These are phyloP conservation scores for Zygosaccharomyces kombuchaensis DNA, from an alignment of 805 yeast genomes.

Conservation along the genomic window DNA sequence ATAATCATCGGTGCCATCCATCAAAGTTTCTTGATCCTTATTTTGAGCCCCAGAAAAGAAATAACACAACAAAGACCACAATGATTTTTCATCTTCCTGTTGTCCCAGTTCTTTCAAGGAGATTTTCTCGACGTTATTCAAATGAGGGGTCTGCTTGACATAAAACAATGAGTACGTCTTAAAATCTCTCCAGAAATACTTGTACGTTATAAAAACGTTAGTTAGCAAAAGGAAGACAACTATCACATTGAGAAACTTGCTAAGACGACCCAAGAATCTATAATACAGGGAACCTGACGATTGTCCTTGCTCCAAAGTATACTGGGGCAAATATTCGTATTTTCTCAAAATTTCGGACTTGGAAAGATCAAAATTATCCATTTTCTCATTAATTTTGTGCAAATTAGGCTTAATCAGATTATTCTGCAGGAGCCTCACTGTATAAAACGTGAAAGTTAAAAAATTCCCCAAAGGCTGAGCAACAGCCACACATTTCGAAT, in stretches of 20 bases:
- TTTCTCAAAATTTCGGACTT: slow-evolving; percentile 24
- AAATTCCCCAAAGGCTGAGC: slow-evolving; percentile 29
- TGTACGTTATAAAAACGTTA: slow-evolving; percentile 18
- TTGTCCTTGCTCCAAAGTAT: slow-evolving; percentile 2
- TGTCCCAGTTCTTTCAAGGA: slow-evolving; percentile 19
- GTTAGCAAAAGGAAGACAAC: slow-evolving; percentile 10
- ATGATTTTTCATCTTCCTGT: slow-evolving; percentile 21
- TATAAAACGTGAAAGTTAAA: slow-evolving; percentile 19
- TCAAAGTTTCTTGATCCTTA: slow-evolving; percentile 7
- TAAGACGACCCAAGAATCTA: slow-evolving; percentile 14
- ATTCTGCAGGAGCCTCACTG: slow-evolving; percentile 29
- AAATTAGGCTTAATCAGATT: slow-evolving; percentile 28
- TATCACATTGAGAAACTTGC: slow-evolving; percentile 11
- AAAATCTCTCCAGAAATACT: slow-evolving; percentile 20
- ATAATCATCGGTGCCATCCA: slow-evolving; percentile 20
- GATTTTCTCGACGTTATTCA: slow-evolving; percentile 20
- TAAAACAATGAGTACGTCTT: slow-evolving; percentile 26
- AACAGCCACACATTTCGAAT: slow-evolving; percentile 19
- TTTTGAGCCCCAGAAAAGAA: slow-evolving; percentile 11
- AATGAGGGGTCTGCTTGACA: slow-evolving; percentile 11
- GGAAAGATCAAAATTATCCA: slow-evolving; percentile 30
- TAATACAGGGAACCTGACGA: slow-evolving; percentile 11
- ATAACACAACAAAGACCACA: slow-evolving; percentile 23
- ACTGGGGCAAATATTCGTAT: slow-evolving; percentile 19
- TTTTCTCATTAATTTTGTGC: slow-evolving; percentile 14